Conservation (phyloP, 192 early-diverging fungal genomes). For the Coemansia asiatica region DNA sequence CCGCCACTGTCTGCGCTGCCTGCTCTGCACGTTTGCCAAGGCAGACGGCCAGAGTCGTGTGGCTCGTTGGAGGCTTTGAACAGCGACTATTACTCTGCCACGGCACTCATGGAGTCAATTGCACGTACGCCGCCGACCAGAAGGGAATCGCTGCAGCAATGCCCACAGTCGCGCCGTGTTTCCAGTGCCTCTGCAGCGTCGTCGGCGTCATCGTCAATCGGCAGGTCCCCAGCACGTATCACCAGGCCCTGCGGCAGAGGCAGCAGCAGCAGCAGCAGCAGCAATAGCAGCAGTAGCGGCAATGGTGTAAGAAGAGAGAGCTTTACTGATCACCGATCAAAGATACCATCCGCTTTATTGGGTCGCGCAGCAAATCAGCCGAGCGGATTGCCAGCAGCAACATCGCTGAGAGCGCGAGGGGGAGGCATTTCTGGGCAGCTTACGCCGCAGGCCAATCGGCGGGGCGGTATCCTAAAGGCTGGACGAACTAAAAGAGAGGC, state of each 20-base stretch:
- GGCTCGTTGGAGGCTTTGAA: too few species aligned
- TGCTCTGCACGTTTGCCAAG: not conserved
- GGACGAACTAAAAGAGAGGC: conserved; percentile 28
- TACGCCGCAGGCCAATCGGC: conserved; percentile 38
- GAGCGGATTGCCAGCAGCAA: not conserved
- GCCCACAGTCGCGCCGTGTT: not conserved
- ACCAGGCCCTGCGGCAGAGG: not conserved
- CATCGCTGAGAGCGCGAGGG: not conserved
- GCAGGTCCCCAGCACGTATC: conserved; percentile 8
- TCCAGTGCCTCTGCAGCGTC: conserved; percentile 8
- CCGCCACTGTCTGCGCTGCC: not conserved
- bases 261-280: not conserved
- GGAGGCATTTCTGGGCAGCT: conserved; percentile 7
- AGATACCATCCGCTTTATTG: not conserved
- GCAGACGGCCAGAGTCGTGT: not conserved
- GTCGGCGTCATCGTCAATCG: conserved; percentile 8
- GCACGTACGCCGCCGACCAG: not conserved
- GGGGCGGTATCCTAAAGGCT: conserved; percentile 45
- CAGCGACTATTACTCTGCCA: not conserved
- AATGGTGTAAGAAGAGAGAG: not conserved
- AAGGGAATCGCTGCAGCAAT: not conserved
- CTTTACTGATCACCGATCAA: not conserved
- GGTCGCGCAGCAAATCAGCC: not conserved
- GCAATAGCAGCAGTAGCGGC: not conserved
- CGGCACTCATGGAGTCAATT: not conserved